These are phyloP conservation scores for Coix lacrymajobi DNA, from an alignment of 176 grass and related monocot species.

Conservation along the genomic window DNA sequence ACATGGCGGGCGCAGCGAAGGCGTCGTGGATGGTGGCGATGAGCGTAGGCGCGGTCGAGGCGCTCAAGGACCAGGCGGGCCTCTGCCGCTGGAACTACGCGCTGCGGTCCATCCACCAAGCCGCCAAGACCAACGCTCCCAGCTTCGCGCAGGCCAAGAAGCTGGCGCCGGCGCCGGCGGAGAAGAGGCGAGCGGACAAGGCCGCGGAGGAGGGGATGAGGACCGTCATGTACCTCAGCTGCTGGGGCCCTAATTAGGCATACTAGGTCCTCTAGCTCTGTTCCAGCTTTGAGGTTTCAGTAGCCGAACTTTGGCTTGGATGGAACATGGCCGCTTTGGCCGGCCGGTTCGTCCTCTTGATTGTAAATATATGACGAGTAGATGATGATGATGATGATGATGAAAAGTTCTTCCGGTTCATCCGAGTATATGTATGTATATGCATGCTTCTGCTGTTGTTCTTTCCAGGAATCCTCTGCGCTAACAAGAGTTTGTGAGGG, in stretches of 20 bases:
- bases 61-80: constrained; percentile 59
- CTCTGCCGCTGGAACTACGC: constrained; percentile 82
- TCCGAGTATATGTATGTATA: neutral
- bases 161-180: neutral
- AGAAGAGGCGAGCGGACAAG: constrained; percentile 13
- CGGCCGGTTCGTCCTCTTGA: neutral
- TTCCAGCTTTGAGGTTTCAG: neutral
- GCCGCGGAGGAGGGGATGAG: constrained; percentile 45
- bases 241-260: constrained; percentile 45
- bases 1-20: constrained; percentile 34
- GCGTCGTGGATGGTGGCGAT: constrained; percentile 51
- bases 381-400: neutral
- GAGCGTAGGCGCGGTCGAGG: constrained; percentile 64
- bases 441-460: neutral
- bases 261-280: neutral
- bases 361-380: neutral
- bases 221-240: constrained; percentile 60
- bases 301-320: neutral
- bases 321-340: too few species aligned
- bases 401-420: neutral
- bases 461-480: too few species aligned
- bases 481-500: too few species aligned
- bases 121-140: constrained; percentile 22
- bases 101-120: constrained; percentile 35
- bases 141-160: constrained; percentile 24